Evolutionary conservation across 441 rosid genomes (phyloP).

Genomic region (Gossypium trilobum): DNA sequence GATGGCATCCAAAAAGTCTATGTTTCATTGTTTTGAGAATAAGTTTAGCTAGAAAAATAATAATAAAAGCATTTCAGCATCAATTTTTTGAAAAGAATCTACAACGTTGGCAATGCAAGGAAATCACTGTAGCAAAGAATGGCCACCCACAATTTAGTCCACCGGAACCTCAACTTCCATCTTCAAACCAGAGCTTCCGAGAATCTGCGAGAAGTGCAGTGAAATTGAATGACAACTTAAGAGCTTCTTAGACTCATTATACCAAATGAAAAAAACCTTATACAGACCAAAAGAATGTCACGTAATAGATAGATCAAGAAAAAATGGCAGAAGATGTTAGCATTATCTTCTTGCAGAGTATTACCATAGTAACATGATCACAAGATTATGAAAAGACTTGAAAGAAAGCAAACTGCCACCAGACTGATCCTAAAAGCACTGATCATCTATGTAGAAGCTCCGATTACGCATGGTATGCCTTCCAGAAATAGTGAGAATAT

Average conservation of each 20-base stretch:
- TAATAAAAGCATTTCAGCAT: neutral
- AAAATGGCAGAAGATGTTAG: neutral
- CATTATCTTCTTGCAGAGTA: slow-evolving; percentile 1
- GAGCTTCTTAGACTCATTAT: neutral
- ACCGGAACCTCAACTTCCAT: slow-evolving; percentile 71
- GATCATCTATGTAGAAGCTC: neutral
- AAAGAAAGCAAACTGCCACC: neutral
- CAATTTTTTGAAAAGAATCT: neutral
- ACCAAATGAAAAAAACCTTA: neutral
- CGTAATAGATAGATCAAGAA: neutral
- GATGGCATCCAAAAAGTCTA: neutral
- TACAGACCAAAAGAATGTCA: neutral
- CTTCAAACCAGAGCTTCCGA: slow-evolving; percentile 41
- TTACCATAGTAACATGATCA: neutral
- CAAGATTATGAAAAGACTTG: neutral
- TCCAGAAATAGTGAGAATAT: neutral
- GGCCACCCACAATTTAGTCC: slow-evolving; percentile 27
- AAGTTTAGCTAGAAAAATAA: neutral
- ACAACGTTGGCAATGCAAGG: neutral
- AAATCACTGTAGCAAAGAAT: neutral
- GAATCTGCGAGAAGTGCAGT: slow-evolving; percentile 29
- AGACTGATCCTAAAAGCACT: neutral
- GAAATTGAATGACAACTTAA: neutral
- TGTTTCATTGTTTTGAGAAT: neutral
- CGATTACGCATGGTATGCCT: neutral